A percentile compares a stretch with the other conserved stretches of the same genome.
These are phyloP conservation scores for Globisporangium okanoganense DNA, from an alignment of 352 stramenopile genomes.

Conservation along the genomic window DNA sequence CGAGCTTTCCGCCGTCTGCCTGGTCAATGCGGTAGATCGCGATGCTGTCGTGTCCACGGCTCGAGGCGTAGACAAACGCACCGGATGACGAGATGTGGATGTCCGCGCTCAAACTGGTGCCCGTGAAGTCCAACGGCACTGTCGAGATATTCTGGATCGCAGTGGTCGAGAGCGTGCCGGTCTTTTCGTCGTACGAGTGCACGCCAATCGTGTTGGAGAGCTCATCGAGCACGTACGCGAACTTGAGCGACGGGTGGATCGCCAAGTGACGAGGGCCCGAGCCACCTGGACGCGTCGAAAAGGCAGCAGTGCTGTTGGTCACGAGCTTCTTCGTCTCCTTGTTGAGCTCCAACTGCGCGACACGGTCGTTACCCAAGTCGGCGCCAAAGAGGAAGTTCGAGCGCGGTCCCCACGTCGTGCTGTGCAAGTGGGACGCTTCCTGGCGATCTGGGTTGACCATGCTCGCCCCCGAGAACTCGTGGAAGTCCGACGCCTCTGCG, in stretches of 20 bases:
- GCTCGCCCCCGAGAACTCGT: constrained; percentile 42
- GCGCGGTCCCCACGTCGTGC: constrained; percentile 51
- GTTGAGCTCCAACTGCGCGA: constrained; percentile 62
- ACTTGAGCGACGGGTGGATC: constrained; percentile 42
- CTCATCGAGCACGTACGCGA: constrained; percentile 72
- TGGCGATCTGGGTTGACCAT: constrained; percentile 54
- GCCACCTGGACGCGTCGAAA: constrained; percentile 39
- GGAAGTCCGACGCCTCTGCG: constrained; percentile 29
- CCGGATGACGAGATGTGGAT: constrained; percentile 33
- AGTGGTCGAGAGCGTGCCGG: constrained; percentile 36
- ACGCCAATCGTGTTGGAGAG: constrained; percentile 65
- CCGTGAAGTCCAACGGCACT: constrained; percentile 41
- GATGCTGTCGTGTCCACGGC: constrained; percentile 40
- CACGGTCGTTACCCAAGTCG: constrained; percentile 66
- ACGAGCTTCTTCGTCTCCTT: constrained; percentile 31
- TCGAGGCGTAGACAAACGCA: constrained; percentile 43
- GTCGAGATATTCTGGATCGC: constrained; percentile 64
- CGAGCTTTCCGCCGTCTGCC: constrained; percentile 15
- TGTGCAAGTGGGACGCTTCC: constrained; percentile 75
- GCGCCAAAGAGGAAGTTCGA: constrained; percentile 39
- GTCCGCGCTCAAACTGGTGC: constrained; percentile 24
- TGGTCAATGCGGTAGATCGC: constrained; percentile 27
- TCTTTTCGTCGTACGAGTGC: constrained; percentile 40
- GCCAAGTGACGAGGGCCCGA: constrained; percentile 73
- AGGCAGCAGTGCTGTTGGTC: constrained; percentile 27